Conservation (phyloP, 2,329 filamentous ascomycete genomes). For the Orbilia oligospora region DNA sequence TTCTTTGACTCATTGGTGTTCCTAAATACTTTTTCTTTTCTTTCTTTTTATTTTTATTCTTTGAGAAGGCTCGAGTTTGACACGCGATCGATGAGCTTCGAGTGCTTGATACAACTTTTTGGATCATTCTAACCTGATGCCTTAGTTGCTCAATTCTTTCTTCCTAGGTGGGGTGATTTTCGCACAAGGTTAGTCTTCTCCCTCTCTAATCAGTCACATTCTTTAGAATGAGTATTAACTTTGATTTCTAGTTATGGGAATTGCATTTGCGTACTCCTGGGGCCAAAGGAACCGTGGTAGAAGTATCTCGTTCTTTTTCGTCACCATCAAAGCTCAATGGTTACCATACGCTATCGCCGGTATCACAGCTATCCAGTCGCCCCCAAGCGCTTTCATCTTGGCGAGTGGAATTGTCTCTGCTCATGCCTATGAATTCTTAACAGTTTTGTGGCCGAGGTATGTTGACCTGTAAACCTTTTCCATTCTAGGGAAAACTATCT, state of each 20-base stretch:
- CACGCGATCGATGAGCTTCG: constrained; percentile 3
- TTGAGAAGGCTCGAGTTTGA: constrained; percentile 10
- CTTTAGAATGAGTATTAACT: not conserved
- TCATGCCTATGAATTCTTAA: constrained; percentile 91
- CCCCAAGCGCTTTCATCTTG: constrained; percentile 24
- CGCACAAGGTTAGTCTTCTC: constrained; percentile 27
- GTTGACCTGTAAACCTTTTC: not conserved
- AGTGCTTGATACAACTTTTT: not conserved
- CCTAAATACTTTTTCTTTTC: constrained; percentile 48
- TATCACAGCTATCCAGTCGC: constrained; percentile 45
- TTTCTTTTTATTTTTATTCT: not conserved
- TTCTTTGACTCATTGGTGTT: constrained; percentile 56
- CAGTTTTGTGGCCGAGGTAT: constrained; percentile 81
- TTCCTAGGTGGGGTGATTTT: constrained; percentile 41
- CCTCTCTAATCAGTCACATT: not conserved
- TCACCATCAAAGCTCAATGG: constrained; percentile 56
- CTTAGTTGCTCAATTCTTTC: constrained; percentile 52
- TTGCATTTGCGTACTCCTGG: constrained; percentile 54
- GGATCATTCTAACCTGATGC: constrained; percentile 29
- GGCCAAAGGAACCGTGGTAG: constrained; percentile 51
- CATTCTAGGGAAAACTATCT: not conserved
- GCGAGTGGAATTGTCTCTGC: constrained; percentile 84
- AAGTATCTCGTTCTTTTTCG: constrained; percentile 52
- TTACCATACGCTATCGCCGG: constrained; percentile 43
- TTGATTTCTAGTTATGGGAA: constrained; percentile 31